Conservation (phyloP, 192 early-diverging fungal genomes). For the Backusella parvicylindrica region DNA sequence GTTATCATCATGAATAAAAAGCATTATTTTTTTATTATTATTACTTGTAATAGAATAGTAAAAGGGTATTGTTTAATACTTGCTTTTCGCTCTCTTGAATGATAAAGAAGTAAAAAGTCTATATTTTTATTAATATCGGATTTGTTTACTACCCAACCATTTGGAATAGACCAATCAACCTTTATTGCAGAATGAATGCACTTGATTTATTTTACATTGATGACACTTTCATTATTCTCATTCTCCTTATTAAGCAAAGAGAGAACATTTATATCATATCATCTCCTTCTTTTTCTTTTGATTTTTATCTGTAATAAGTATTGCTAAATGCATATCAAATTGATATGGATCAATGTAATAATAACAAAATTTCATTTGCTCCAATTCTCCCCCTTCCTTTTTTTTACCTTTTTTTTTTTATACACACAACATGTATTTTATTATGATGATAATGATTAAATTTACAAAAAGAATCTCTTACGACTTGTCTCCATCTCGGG, state of each 20-base stretch:
- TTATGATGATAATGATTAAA: not conserved
- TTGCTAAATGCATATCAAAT: not conserved
- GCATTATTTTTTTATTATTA: too few species aligned
- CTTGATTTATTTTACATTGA: not conserved
- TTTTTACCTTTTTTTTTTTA: not conserved
- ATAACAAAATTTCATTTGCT: too few species aligned
- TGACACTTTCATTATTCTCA: not conserved
- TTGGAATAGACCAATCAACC: not conserved
- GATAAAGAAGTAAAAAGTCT: too few species aligned
- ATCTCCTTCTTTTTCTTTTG: too few species aligned
- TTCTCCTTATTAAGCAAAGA: not conserved
- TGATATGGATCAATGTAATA: not conserved
- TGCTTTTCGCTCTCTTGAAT: too few species aligned
- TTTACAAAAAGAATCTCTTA: constrained; percentile 78
- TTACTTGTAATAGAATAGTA: too few species aligned
- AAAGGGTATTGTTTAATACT: too few species aligned
- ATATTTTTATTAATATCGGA: too few species aligned
- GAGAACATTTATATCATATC: too few species aligned
- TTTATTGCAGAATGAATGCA: not conserved
- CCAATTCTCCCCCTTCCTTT: too few species aligned
- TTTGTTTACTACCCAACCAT: not conserved
- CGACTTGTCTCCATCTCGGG: constrained; percentile 90
- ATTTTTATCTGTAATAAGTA: too few species aligned
- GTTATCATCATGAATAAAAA: too few species aligned
- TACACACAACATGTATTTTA: not conserved